Conservation (phyloP, 2,329 filamentous ascomycete genomes). For the Penicillium vulpinum region DNA sequence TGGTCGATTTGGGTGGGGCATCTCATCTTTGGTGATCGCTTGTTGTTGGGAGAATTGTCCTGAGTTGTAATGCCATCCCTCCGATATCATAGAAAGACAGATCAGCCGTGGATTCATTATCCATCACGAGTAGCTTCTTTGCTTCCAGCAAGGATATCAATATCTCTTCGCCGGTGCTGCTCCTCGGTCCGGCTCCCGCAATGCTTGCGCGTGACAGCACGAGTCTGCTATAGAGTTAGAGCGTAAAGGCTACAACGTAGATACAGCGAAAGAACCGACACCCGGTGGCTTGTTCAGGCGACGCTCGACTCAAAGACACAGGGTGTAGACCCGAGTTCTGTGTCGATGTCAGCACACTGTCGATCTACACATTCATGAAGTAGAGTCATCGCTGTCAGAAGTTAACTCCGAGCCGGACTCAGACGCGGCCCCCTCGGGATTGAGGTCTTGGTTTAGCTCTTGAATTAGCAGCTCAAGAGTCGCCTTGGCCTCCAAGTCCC, state of each 20-base stretch:
- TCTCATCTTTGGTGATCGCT: background rate
- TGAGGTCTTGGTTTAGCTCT: conserved; percentile 1
- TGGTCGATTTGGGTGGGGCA: background rate
- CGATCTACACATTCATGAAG: background rate
- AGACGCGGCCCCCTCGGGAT: conserved; percentile 1
- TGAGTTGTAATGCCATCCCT: background rate
- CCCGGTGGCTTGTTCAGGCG: background rate
- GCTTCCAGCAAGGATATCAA: background rate
- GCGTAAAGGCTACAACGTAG: background rate
- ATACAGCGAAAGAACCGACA: background rate
- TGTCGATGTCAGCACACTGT: background rate
- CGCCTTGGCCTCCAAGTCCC: conserved; percentile 38
- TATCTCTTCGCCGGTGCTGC: background rate
- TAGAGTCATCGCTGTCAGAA: background rate
- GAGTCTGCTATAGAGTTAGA: background rate
- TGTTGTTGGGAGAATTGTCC: background rate
- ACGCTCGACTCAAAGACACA: background rate
- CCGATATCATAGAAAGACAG: background rate
- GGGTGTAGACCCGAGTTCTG: background rate
- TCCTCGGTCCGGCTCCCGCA: background rate
- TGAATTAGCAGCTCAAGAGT: conserved; percentile 35
- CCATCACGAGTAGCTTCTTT: background rate
- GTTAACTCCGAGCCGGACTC: background rate
- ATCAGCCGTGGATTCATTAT: background rate
- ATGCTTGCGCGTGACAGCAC: background rate